Conservation (phyloP, 2,329 filamentous ascomycete species). For the Trichoderma lentiforme region DNA sequence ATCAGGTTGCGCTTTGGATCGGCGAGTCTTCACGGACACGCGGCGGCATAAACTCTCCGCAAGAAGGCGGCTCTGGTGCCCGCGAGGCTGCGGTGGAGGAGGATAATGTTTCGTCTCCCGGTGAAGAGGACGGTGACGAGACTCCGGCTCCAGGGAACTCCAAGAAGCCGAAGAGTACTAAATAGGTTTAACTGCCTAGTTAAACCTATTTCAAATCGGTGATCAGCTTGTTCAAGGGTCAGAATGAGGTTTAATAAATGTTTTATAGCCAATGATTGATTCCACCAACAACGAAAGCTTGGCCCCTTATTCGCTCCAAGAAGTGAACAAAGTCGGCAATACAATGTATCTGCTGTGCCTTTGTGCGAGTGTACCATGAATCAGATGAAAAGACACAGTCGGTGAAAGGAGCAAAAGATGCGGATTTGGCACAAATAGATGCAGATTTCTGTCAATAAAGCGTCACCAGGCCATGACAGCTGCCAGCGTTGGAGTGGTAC, state of each 20-base stretch:
- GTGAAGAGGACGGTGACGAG: not conserved
- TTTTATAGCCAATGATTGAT: not conserved
- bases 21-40: not conserved
- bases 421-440: not conserved
- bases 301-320: not conserved
- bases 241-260: not conserved
- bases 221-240: not conserved
- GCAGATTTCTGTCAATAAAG: not conserved
- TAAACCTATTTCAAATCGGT: not conserved
- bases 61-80: not conserved
- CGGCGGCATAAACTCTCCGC: not conserved
- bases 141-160: not conserved
- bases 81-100: not conserved
- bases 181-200: not conserved
- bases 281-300: not conserved
- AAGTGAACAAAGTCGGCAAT: not conserved
- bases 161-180: not conserved
- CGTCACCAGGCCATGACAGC: not conserved
- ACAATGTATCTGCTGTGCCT: not conserved
- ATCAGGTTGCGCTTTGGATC: not conserved
- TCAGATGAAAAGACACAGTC: not conserved
- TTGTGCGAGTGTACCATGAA: not conserved
- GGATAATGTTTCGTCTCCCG: not conserved
- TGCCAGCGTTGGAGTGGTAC: conserved; percentile 13
- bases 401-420: not conserved